A percentile compares a stretch with the other conserved stretches of the same genome.
Conservation (phyloP, 164 flowering plant species). For the Magnolia changhungtana region DNA sequence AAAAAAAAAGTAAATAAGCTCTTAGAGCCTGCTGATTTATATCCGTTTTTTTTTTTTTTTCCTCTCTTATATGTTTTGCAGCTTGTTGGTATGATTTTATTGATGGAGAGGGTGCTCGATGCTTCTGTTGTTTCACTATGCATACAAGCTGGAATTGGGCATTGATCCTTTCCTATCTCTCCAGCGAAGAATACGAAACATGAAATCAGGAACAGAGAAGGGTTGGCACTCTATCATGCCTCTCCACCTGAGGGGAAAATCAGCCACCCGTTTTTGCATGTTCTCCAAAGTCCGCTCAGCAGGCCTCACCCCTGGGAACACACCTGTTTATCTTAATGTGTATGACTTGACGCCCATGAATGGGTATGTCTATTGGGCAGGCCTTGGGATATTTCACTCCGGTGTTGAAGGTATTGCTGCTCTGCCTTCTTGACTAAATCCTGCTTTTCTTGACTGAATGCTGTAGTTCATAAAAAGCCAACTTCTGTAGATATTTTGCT, state of each 20-base stretch:
- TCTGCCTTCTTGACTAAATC: not conserved
- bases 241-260: conserved; percentile 53
- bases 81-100: not conserved
- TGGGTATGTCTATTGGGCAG: conserved; percentile 93
- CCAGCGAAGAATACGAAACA: conserved; percentile 18
- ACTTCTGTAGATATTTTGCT: not conserved
- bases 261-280: conserved; percentile 68
- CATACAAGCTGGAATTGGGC: conserved; percentile 29
- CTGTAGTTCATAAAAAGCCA: not conserved
- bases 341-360: conserved; percentile 96
- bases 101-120: not conserved
- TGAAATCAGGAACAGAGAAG: conserved; percentile 68
- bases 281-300: conserved; percentile 67
- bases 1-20: not conserved
- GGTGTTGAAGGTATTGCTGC: conserved; percentile 82
- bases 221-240: conserved; percentile 69
- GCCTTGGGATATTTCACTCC: conserved; percentile 92
- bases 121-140: not conserved
- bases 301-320: conserved; percentile 45
- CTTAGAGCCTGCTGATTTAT: not conserved
- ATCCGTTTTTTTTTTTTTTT: not conserved
- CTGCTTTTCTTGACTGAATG: not conserved
- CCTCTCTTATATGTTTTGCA: not conserved
- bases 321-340: conserved; percentile 96
- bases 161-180: conserved; percentile 17